phyloP scores from a whole-genome alignment of 495 filamentous ascomycete genomes.

The Lichenothelia convexa region DNA sequence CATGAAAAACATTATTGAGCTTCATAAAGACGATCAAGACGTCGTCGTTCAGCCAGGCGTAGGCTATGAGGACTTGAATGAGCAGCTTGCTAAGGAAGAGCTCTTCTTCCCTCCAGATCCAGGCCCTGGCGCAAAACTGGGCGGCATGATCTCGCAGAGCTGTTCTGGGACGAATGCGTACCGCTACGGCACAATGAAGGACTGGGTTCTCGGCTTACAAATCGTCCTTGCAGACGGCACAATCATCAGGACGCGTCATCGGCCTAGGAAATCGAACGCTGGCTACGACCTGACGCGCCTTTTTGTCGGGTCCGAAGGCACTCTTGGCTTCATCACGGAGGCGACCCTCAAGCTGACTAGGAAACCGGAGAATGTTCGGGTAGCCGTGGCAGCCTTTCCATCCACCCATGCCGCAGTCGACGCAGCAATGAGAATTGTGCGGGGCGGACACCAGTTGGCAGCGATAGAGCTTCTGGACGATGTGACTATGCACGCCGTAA shows the following conservation, averaged over 20 bases:
- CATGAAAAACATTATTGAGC: slow-evolving; percentile 65
- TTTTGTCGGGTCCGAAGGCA: slow-evolving; percentile 65
- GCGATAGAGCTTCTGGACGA: slow-evolving; percentile 77
- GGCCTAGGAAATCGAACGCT: slow-evolving; percentile 56
- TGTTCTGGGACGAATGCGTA: slow-evolving; percentile 54
- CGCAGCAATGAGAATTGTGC: slow-evolving; percentile 50
- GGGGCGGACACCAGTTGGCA: slow-evolving; percentile 52
- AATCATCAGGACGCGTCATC: slow-evolving; percentile 54
- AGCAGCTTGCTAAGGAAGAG: slow-evolving; percentile 51
- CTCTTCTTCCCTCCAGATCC: slow-evolving; percentile 87
- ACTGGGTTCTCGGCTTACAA: slow-evolving; percentile 69
- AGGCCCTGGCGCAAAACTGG: slow-evolving; percentile 37
- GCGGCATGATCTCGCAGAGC: not conserved
- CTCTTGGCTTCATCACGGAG: slow-evolving; percentile 61
- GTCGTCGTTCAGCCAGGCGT: slow-evolving; percentile 79
- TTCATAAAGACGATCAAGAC: slow-evolving; percentile 60
- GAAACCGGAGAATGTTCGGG: slow-evolving; percentile 51
- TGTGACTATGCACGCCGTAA: slow-evolving; percentile 64
- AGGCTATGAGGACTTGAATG: slow-evolving; percentile 80
- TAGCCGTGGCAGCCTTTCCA: slow-evolving; percentile 61
- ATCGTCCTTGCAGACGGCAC: slow-evolving; percentile 66
- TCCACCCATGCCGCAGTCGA: slow-evolving; percentile 53
- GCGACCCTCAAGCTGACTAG: slow-evolving; percentile 57
- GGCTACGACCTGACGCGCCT: slow-evolving; percentile 64
- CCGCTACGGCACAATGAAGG: slow-evolving; percentile 70